These are phyloP conservation scores for Ustilago shanxiensis DNA, from an alignment of 1,284 basidiomycete species.

Conservation along the genomic window DNA sequence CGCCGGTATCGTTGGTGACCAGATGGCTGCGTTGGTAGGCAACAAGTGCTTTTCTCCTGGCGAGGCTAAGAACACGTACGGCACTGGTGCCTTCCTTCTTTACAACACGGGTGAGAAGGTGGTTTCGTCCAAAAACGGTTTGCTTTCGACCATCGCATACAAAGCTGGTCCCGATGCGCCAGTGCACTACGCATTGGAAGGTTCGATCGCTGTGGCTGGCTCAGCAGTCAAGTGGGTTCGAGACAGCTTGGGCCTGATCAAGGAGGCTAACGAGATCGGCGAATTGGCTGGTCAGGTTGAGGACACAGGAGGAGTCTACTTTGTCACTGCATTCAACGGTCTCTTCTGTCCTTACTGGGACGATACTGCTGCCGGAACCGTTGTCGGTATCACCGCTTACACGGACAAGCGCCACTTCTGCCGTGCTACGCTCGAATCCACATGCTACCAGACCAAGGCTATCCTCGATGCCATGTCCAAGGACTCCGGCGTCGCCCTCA, in stretches of 20 bases:
- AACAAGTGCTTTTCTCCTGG: constrained; percentile 77
- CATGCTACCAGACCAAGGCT: constrained; percentile 84
- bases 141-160: constrained; percentile 95
- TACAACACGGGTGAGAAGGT: constrained; percentile 92
- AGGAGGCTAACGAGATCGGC: constrained; percentile 86
- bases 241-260: constrained; percentile 87
- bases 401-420: constrained; percentile 94
- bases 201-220: constrained; percentile 93
- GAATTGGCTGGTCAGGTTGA: constrained; percentile 82
- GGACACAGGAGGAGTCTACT: constrained; percentile 92
- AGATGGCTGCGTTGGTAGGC: constrained; percentile 94
- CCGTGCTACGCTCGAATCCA: constrained; percentile 85
- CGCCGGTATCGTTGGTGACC: constrained; percentile 93
- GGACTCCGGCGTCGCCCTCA: constrained; percentile 80
- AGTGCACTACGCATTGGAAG: constrained; percentile 93
- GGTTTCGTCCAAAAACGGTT: constrained; percentile 85
- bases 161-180: constrained; percentile 83
- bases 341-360: constrained; percentile 91
- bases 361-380: constrained; percentile 82
- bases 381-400: constrained; percentile 86
- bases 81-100: constrained; percentile 94
- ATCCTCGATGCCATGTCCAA: constrained; percentile 93
- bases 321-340: constrained; percentile 95
- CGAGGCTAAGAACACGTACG: constrained; percentile 71
- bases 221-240: constrained; percentile 95